These are phyloP conservation scores for Monilinia aucupariae DNA, from an alignment of 2,329 filamentous ascomycete species.

Conservation along the genomic window DNA sequence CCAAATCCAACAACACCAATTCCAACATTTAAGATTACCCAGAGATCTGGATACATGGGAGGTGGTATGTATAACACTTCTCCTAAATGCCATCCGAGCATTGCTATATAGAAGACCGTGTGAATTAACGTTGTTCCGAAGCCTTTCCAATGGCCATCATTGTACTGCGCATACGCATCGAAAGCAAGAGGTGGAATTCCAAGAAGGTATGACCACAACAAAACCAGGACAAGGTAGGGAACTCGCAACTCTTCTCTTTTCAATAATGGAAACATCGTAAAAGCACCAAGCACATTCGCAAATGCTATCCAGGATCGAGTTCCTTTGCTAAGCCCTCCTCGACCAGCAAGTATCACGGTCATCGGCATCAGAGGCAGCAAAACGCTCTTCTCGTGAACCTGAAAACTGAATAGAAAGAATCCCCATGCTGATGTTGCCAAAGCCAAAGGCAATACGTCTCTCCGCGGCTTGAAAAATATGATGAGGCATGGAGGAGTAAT, in stretches of 20 bases:
- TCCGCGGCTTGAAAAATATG: conserved; percentile 72
- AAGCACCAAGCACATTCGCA: conserved; percentile 80
- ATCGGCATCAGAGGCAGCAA: conserved; percentile 87
- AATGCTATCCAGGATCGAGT: conserved; percentile 91
- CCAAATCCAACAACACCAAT: conserved; percentile 80
- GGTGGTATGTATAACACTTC: conserved; percentile 67
- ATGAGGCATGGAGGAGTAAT: conserved; percentile 76
- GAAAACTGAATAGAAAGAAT: conserved; percentile 96
- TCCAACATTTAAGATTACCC: conserved; percentile 86
- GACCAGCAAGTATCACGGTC: conserved; percentile 77
- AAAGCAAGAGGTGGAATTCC: conserved; percentile 76
- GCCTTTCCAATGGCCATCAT: conserved; percentile 42
- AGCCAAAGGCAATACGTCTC: conserved; percentile 70
- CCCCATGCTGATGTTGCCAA: conserved; percentile 86
- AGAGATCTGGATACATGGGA: conserved; percentile 77
- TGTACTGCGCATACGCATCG: conserved; percentile 58
- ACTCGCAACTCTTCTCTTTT: conserved; percentile 76
- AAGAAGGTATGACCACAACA: conserved; percentile 87
- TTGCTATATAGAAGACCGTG: conserved; percentile 66
- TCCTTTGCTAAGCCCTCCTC: conserved; percentile 69
- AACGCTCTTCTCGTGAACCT: conserved; percentile 97
- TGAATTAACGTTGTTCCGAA: conserved; percentile 66
- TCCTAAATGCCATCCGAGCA: conserved; percentile 74
- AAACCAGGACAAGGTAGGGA: conserved; percentile 77
- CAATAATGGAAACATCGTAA: conserved; percentile 92